Evolutionary conservation across 495 filamentous ascomycete species (phyloP).

Genomic region (Neurospora discreta): DNA sequence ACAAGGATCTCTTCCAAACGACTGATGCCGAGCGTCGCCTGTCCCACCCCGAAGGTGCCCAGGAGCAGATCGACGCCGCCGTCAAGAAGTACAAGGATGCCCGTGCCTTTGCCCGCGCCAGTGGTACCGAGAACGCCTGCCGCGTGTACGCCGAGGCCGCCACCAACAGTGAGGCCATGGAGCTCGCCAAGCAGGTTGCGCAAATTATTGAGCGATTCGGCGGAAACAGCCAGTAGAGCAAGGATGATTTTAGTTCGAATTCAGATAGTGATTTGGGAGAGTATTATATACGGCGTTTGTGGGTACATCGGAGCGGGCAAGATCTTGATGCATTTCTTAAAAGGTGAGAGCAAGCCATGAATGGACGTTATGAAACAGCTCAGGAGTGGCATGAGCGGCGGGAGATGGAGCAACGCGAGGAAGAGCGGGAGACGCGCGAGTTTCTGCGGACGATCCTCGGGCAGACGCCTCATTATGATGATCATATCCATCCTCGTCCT

Average conservation of each 20-base stretch:
- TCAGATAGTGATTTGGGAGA: neutral
- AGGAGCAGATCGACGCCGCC: slow-evolving; percentile 71
- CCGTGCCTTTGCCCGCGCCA: slow-evolving; percentile 80
- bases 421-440: neutral
- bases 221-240: slow-evolving; percentile 2
- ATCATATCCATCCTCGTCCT: neutral
- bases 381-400: neutral
- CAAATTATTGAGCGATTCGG: slow-evolving; percentile 47
- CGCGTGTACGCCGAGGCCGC: slow-evolving; percentile 96
- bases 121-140: slow-evolving; percentile 92
- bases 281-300: neutral
- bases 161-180: slow-evolving; percentile 70
- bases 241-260: neutral
- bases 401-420: neutral
- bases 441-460: neutral
- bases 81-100: slow-evolving; percentile 89
- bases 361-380: neutral
- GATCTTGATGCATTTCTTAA: neutral
- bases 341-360: neutral
- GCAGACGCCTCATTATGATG: neutral
- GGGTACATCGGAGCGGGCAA: neutral
- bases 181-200: slow-evolving; percentile 73
- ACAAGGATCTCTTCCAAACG: slow-evolving; percentile 79
- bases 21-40: slow-evolving; percentile 86
- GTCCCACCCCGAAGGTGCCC: slow-evolving; percentile 64